Conservation (phyloP, 257 asterid genomes). For the Linaria vulgaris region DNA sequence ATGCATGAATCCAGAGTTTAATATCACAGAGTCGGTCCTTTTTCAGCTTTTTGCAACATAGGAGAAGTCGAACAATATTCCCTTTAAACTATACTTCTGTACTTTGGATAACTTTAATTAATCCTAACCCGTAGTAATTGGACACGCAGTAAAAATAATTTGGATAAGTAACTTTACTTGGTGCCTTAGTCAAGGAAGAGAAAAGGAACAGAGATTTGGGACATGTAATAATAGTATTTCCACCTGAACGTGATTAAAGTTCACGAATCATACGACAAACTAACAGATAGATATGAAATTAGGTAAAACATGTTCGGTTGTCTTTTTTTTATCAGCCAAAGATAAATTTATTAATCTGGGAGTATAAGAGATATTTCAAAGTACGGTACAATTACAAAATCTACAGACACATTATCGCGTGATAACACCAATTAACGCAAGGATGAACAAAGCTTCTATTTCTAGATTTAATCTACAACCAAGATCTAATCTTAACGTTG, state of each 20-base stretch:
- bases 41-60: constrained; percentile 18
- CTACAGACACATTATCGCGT: too few relatives aligned
- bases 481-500: too few relatives aligned
- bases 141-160: neutral
- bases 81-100: neutral
- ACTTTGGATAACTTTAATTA: constrained; percentile 13
- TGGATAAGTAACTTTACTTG: neutral
- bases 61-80: constrained; percentile 14
- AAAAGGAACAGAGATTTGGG: neutral
- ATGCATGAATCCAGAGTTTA: neutral
- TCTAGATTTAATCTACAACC: too few relatives aligned
- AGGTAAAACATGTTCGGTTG: too few relatives aligned
- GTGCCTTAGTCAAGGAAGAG: too few relatives aligned
- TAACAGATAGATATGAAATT: too few relatives aligned
- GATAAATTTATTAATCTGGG: too few relatives aligned
- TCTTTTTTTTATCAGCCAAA: too few relatives aligned
- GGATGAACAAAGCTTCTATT: too few relatives aligned
- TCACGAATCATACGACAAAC: constrained; percentile 14
- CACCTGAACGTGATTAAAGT: constrained; percentile 25
- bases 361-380: too few relatives aligned
- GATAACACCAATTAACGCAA: too few relatives aligned
- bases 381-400: too few relatives aligned
- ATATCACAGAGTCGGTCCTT: neutral
- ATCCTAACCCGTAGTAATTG: neutral
- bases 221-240: neutral